Conservation (phyloP, 2,329 filamentous ascomycete species). For the Calonectria fujianensis region DNA sequence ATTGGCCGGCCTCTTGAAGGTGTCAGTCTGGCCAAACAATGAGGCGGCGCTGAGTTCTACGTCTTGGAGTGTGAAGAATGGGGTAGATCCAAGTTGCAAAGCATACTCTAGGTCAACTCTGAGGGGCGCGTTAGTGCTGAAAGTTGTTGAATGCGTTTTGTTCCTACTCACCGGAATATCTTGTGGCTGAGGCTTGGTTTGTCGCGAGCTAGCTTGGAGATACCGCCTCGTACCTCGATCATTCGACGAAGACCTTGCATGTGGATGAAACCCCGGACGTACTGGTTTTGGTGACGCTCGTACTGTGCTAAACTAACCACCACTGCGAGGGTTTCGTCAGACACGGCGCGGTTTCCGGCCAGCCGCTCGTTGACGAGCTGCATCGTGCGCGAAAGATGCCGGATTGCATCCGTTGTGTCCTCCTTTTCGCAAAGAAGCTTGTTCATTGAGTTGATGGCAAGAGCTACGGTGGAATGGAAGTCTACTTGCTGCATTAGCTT, state of each 20-base stretch:
- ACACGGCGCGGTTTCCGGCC: conserved; percentile 26
- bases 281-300: conserved; percentile 32
- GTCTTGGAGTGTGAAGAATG: conserved; percentile 27
- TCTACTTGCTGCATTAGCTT: conserved; percentile 8
- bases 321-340: conserved; percentile 36
- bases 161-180: conserved; percentile 32
- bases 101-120: conserved; percentile 42
- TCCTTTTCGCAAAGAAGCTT: conserved; percentile 18
- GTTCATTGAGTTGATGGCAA: conserved; percentile 30
- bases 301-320: conserved; percentile 38
- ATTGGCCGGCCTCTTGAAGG: background rate
- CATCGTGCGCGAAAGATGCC: conserved; percentile 36
- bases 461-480: conserved; percentile 39
- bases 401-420: conserved; percentile 18
- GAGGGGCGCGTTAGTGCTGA: background rate
- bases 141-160: background rate
- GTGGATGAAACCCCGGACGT: conserved; percentile 36
- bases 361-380: conserved; percentile 39
- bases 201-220: conserved; percentile 19
- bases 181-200: conserved; percentile 32
- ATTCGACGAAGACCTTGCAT: conserved; percentile 38
- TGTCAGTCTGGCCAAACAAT: background rate
- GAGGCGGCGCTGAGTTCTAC: background rate
- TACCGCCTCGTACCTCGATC: conserved; percentile 38
- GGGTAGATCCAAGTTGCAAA: conserved; percentile 28